A percentile compares a stretch with the other conserved stretches of the same genome.
These are phyloP conservation scores for Wickerhamiella domercqiae DNA, from an alignment of 805 yeast species.

Conservation along the genomic window DNA sequence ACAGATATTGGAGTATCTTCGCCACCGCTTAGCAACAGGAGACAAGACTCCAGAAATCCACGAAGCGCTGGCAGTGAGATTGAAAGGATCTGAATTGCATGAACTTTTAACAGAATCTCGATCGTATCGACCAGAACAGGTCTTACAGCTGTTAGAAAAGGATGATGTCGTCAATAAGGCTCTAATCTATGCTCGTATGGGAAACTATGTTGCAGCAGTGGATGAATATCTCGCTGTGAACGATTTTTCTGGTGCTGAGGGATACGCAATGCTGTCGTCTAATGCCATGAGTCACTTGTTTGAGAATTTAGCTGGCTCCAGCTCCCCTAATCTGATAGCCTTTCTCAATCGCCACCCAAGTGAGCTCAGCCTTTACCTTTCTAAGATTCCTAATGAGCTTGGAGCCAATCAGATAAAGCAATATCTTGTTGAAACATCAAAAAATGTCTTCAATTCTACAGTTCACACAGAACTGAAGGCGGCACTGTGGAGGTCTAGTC, in stretches of 20 bases:
- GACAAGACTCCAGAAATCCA: constrained; percentile 6
- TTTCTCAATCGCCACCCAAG: too few species aligned
- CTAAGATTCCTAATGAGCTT: too few species aligned
- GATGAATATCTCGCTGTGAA: constrained; percentile 43
- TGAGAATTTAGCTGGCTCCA: too few species aligned
- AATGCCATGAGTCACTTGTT: constrained; percentile 5
- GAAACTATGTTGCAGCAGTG: constrained; percentile 47
- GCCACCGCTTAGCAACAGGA: background rate
- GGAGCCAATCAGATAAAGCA: too few species aligned
- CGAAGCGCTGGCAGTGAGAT: constrained; percentile 5
- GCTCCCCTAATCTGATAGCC: too few species aligned
- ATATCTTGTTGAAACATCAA: too few species aligned
- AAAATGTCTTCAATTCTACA: too few species aligned
- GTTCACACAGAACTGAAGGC: constrained; percentile 1
- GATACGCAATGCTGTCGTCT: constrained; percentile 37
- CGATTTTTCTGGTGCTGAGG: constrained; percentile 43
- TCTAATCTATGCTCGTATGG: constrained; percentile 41
- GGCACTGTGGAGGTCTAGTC: constrained; percentile 7
- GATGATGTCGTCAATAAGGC: constrained; percentile 28
- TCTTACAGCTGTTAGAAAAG: background rate
- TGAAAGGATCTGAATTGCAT: background rate
- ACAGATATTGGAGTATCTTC: background rate
- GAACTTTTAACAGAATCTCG: background rate
- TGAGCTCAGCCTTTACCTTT: too few species aligned
- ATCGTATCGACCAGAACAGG: background rate